Base-by-base conservation (phyloP, 208 protist genomes). In the Leishmania tarentolae region DNA sequence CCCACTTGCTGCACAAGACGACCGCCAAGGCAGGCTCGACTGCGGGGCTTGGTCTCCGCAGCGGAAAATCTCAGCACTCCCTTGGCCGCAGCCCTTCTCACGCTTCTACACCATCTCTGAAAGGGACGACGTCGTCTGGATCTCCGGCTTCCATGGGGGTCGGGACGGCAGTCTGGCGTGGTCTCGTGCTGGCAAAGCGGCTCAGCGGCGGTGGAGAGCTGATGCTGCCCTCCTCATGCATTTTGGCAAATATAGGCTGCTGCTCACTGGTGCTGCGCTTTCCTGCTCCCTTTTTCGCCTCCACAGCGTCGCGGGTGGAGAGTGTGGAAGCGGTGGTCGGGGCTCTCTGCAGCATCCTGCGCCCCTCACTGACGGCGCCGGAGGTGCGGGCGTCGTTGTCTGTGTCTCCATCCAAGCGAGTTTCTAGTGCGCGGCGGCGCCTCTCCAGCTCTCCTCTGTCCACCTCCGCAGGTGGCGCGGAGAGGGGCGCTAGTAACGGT, bases 261-360 rank as follows among this genome's bases (percentile, higher is more conserved):
- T 93, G 93, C 84, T 90, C 86, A 11, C 59, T 97, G 69, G 77
- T 95, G 63, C 79, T 95, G 50, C 92, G 92, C 50, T 97, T 97
- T 59, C 87, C 91, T 4, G 68, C 83, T 15, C 85, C 79, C 8
- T 71, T 90, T 82, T 87, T 89, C 31, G 66, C 61, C 57, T 76
- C 89, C 24, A 71, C 79, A 42, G 74, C 79, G n/a, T 90, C 87
- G 28, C 89, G 89, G 2, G 85, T 88, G 44, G 91, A 95, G 78
- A 86, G 85, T 35, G 85, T 92, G 15, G 93, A 97, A 85, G 88
- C 89, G 66, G 79, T 97, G 71, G 87, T 97, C 21, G 90, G 88
- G 6, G 92, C 91, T 35, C 86, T 97, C n/a, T 86, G 90, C 75
- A 89, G 85, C 52, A 77, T 97, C 63, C 79, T 93, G 73, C 76